These are phyloP conservation scores for Fusarium buxicola DNA, from an alignment of 2,329 filamentous ascomycete genomes.

Conservation along the genomic window DNA sequence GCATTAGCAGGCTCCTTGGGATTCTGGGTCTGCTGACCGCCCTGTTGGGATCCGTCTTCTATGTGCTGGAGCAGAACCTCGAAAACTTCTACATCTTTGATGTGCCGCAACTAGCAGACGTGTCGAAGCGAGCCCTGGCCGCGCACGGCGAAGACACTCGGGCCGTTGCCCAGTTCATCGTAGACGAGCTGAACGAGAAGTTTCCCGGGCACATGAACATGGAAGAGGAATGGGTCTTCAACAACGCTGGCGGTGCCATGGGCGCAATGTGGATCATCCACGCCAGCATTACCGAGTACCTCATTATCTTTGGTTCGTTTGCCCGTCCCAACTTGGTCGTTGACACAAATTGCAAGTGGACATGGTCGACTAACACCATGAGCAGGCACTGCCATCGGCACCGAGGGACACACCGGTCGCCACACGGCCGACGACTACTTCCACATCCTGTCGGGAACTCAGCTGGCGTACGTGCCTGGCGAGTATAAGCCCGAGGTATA, in stretches of 20 bases:
- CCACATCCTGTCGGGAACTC: constrained; percentile 83
- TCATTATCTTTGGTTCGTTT: constrained; percentile 80
- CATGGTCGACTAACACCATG: constrained; percentile 13
- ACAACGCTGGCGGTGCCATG: constrained; percentile 93
- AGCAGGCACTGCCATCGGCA: constrained; percentile 77
- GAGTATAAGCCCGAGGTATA: constrained; percentile 77
- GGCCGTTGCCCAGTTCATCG: constrained; percentile 76
- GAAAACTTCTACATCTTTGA: constrained; percentile 81
- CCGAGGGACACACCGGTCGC: constrained; percentile 87
- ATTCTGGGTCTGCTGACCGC: constrained; percentile 66
- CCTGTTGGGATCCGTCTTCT: constrained; percentile 64
- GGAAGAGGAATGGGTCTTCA: constrained; percentile 88
- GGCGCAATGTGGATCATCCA: constrained; percentile 92
- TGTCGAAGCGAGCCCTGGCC: constrained; percentile 73
- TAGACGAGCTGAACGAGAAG: constrained; percentile 70
- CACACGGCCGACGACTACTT: constrained; percentile 97
- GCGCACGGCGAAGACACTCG: constrained; percentile 81
- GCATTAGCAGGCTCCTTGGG: constrained; percentile 56
- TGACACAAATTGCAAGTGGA: background rate
- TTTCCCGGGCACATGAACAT: constrained; percentile 70
- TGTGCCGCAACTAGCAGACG: constrained; percentile 73
- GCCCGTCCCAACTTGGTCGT: background rate
- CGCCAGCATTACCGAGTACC: constrained; percentile 89
- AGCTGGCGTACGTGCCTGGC: constrained; percentile 79
- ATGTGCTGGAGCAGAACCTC: constrained; percentile 68